Percentiles rank a stretch among this genome's conserved stretches.
Evolutionary conservation across 805 yeast genomes (phyloP).

Genomic region (Kockiozyma suomiensis): DNA sequence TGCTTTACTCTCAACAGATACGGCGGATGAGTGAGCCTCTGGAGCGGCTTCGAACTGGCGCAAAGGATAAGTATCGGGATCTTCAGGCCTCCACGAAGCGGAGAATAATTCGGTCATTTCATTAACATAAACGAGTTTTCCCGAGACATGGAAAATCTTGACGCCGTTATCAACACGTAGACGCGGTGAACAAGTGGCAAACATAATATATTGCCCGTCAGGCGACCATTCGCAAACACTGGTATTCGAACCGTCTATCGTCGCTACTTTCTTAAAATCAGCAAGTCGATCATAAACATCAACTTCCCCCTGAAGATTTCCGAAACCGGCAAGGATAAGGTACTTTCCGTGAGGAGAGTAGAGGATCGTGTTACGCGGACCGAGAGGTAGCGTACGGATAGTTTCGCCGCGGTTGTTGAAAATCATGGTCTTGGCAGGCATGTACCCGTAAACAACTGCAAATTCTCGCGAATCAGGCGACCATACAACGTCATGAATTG

Average conservation of each 20-base stretch:
- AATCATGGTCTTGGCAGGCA: slow-evolving; percentile 95
- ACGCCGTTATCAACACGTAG: slow-evolving; percentile 95
- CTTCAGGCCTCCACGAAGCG: slow-evolving; percentile 80
- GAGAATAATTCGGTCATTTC: slow-evolving; percentile 80
- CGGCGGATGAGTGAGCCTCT: slow-evolving; percentile 70
- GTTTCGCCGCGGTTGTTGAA: slow-evolving; percentile 92
- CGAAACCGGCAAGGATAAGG: slow-evolving; percentile 94
- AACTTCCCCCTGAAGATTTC: slow-evolving; percentile 94
- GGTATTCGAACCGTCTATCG: slow-evolving; percentile 90
- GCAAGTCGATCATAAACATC: slow-evolving; percentile 92
- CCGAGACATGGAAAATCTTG: slow-evolving; percentile 90
- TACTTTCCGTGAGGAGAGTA: slow-evolving; percentile 94
- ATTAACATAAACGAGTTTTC: slow-evolving; percentile 73
- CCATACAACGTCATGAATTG: slow-evolving; percentile 97
- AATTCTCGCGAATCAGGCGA: slow-evolving; percentile 94
- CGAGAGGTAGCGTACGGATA: slow-evolving; percentile 78
- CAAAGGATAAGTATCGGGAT: slow-evolving; percentile 56
- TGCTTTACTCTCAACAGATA: slow-evolving; percentile 47
- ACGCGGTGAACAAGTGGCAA: slow-evolving; percentile 97
- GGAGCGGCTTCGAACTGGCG: slow-evolving; percentile 51
- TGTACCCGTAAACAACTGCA: slow-evolving; percentile 95
- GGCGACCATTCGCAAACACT: slow-evolving; percentile 99
- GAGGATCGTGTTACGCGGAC: slow-evolving; percentile 83
- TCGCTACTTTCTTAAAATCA: slow-evolving; percentile 74
- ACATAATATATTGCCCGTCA: slow-evolving; percentile 87